These are phyloP conservation scores for Xylaria cubensis DNA, from an alignment of 495 filamentous ascomycete species.

Conservation along the genomic window DNA sequence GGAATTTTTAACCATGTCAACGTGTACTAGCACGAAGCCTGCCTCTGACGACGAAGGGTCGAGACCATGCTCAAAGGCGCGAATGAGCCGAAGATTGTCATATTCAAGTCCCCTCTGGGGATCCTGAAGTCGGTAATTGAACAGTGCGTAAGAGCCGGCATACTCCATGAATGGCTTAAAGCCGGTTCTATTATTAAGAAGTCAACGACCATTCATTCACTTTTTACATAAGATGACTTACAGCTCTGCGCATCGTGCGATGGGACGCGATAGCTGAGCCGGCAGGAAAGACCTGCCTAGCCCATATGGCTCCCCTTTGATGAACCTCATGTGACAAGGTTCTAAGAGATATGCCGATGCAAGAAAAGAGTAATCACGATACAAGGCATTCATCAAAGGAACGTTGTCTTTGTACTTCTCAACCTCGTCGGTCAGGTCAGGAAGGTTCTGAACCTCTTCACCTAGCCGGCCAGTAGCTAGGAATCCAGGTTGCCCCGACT, in stretches of 20 bases:
- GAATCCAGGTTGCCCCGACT: constrained; percentile 73
- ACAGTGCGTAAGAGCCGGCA: constrained; percentile 87
- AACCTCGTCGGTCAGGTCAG: constrained; percentile 74
- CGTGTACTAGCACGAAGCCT: constrained; percentile 83
- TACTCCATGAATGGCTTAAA: constrained; percentile 96
- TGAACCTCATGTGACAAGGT: constrained; percentile 81
- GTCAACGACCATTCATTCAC: background rate
- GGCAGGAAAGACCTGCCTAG: constrained; percentile 75
- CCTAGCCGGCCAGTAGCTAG: constrained; percentile 76
- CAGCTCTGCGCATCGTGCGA: constrained; percentile 79
- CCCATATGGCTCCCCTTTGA: constrained; percentile 73
- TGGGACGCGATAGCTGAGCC: constrained; percentile 71
- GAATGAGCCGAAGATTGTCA: constrained; percentile 81
- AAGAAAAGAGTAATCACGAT: constrained; percentile 89
- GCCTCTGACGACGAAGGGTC: constrained; percentile 89
- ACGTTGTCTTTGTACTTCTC: constrained; percentile 74
- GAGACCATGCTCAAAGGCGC: constrained; percentile 86
- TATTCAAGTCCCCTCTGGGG: constrained; percentile 71
- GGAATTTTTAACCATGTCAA: constrained; percentile 82
- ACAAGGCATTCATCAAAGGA: constrained; percentile 79
- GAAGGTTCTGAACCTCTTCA: constrained; percentile 69
- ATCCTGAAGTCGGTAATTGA: constrained; percentile 80
- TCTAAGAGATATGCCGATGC: constrained; percentile 90
- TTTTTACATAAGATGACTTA: constrained; percentile 51
- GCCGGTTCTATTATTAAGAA: constrained; percentile 51